phyloP scores from a whole-genome alignment of 345 rosid genomes.

The Viola odorata region DNA sequence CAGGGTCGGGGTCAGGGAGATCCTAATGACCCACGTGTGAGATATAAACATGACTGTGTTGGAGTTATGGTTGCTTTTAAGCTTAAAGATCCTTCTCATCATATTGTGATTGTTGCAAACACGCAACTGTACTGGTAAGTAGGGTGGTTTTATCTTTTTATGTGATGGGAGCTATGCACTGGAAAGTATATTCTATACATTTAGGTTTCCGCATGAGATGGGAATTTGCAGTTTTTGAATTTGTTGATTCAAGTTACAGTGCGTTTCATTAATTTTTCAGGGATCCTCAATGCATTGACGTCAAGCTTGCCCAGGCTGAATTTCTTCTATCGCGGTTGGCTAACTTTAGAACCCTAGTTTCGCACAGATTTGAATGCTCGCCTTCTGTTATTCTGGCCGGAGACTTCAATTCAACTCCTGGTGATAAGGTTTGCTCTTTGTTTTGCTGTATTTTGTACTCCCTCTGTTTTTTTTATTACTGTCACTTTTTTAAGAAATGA shows the following conservation, averaged over 20 bases:
- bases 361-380: slow-evolving; percentile 48
- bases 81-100: slow-evolving; percentile 52
- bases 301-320: slow-evolving; percentile 93
- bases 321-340: slow-evolving; percentile 67
- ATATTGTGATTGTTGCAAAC: slow-evolving; percentile 69
- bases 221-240: no score
- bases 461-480: no score
- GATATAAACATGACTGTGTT: slow-evolving; percentile 84
- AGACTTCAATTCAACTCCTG: slow-evolving; percentile 91
- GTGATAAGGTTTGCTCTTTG: slow-evolving; percentile 51
- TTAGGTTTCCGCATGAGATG: background rate
- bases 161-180: background rate
- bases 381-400: slow-evolving; percentile 71
- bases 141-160: background rate
- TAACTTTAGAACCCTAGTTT: slow-evolving; percentile 48
- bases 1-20: slow-evolving; percentile 56
- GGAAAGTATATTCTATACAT: no score
- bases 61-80: slow-evolving; percentile 88
- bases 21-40: slow-evolving; percentile 68
- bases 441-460: no score
- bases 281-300: slow-evolving; percentile 92
- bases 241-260: background rate
- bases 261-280: slow-evolving; percentile 26
- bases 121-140: slow-evolving; percentile 84
- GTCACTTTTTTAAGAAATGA: no score